A percentile compares a stretch with the other conserved stretches of the same genome.
Conservation (phyloP, 2,329 filamentous ascomycete species). For the Sordariomycetes sp. region DNA sequence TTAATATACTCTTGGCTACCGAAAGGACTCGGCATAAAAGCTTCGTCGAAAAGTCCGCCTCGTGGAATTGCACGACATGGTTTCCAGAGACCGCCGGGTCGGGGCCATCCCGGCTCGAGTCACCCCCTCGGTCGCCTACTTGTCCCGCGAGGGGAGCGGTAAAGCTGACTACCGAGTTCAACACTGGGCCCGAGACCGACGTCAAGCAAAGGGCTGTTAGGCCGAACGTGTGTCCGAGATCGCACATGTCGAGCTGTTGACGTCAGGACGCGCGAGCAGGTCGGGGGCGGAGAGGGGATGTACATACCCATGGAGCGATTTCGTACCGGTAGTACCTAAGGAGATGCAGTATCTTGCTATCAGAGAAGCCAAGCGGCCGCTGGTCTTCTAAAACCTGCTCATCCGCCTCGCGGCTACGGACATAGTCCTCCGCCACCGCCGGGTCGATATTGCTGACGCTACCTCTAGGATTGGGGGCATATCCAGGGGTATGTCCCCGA, state of each 20-base stretch:
- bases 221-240: slow-evolving; percentile 27
- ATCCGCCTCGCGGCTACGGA: too few relatives aligned
- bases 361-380: background rate
- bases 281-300: background rate
- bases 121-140: background rate
- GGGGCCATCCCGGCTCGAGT: background rate
- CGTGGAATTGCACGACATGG: background rate
- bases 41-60: background rate
- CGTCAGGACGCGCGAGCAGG: background rate
- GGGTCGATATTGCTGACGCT: background rate
- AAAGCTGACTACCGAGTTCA: slow-evolving; percentile 15
- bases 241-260: slow-evolving; percentile 28
- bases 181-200: slow-evolving; percentile 12
- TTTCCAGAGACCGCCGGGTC: background rate
- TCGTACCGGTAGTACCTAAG: slow-evolving; percentile 32
- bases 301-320: slow-evolving; percentile 31
- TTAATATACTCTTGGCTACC: background rate
- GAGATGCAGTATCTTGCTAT: slow-evolving; percentile 14
- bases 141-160: background rate
- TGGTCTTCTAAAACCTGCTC: background rate
- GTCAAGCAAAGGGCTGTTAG: slow-evolving; percentile 21
- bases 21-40: background rate
- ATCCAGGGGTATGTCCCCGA: background rate
- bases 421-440: too few relatives aligned
- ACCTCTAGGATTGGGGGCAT: background rate